Evolutionary conservation across 306 rosid species (phyloP).

Genomic region (Vigna trinervia): DNA sequence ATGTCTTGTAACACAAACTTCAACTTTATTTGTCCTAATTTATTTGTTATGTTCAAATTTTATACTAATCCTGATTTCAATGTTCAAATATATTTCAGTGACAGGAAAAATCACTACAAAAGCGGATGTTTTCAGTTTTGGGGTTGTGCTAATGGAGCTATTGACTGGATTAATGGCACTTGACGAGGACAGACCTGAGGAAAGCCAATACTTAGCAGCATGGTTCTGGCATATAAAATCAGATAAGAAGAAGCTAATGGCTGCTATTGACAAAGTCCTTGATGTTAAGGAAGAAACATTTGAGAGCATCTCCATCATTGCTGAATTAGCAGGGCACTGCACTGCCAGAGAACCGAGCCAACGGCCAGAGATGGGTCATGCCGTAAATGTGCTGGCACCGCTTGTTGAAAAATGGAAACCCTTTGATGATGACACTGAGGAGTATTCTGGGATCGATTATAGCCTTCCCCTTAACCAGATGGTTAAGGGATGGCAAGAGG

Average conservation of each 20-base stretch:
- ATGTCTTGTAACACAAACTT: neutral
- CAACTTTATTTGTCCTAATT: neutral
- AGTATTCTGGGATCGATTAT: conserved; percentile 87
- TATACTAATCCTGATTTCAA: conserved; percentile 47
- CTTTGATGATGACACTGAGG: conserved; percentile 71
- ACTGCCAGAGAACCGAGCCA: conserved; percentile 92
- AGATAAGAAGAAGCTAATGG: conserved; percentile 76
- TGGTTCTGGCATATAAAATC: conserved; percentile 99
- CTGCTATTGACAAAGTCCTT: conserved; percentile 77
- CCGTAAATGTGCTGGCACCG: conserved; percentile 80
- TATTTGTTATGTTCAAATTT: neutral
- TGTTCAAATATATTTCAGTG: conserved; percentile 63
- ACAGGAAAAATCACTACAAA: conserved; percentile 98
- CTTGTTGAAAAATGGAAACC: conserved; percentile 99
- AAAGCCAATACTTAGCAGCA: conserved; percentile 88
- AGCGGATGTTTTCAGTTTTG: conserved; percentile 96
- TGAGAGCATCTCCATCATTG: conserved; percentile 67
- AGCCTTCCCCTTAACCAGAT: conserved; percentile 93
- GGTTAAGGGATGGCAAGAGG: conserved; percentile 99
- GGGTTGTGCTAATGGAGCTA: conserved; percentile 97
- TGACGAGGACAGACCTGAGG: conserved; percentile 88
- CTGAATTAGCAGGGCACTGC: conserved; percentile 97
- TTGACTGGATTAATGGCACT: conserved; percentile 95
- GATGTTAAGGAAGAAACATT: conserved; percentile 77
- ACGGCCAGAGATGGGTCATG: conserved; percentile 96